Conservation (phyloP, 2,329 filamentous ascomycete genomes). For the Phoma sp. region DNA sequence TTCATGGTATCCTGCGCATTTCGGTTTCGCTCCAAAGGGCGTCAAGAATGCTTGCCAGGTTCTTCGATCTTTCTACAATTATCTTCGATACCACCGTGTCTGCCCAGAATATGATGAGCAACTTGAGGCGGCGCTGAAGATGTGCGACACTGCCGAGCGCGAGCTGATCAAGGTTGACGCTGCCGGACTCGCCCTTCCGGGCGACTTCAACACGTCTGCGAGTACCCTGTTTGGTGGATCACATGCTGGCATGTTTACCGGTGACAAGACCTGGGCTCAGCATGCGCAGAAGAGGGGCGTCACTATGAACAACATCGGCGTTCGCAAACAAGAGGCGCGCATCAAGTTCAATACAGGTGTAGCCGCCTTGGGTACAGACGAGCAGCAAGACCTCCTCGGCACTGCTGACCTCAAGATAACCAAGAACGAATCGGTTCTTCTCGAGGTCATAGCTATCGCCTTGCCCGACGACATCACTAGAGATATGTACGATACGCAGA, state of each 20-base stretch:
- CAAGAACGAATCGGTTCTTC: slow-evolving; percentile 32
- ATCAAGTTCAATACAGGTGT: slow-evolving; percentile 61
- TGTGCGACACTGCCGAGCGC: slow-evolving; percentile 71
- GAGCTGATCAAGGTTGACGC: slow-evolving; percentile 70
- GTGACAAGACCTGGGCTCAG: slow-evolving; percentile 53
- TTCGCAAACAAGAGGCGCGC: slow-evolving; percentile 57
- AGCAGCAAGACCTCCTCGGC: slow-evolving; percentile 49
- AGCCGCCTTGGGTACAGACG: slow-evolving; percentile 54
- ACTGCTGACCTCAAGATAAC: slow-evolving; percentile 25
- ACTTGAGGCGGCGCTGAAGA: slow-evolving; percentile 67
- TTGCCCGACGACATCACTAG: slow-evolving; percentile 53
- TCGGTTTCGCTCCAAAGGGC: slow-evolving; percentile 58
- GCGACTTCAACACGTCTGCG: slow-evolving; percentile 80
- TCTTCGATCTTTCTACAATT: slow-evolving; percentile 86
- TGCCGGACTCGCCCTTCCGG: slow-evolving; percentile 67
- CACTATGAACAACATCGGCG: slow-evolving; percentile 38
- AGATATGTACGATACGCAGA: slow-evolving; percentile 55
- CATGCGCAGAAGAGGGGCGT: slow-evolving; percentile 29
- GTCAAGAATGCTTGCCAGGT: slow-evolving; percentile 70
- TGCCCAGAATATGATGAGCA: slow-evolving; percentile 80
- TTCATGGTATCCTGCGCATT: slow-evolving; percentile 61
- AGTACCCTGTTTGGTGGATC: slow-evolving; percentile 71
- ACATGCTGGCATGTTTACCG: slow-evolving; percentile 53
- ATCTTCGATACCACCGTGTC: slow-evolving; percentile 82
- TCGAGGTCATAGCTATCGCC: slow-evolving; percentile 58